Conservation (phyloP, 208 protist genomes). For the Trypanosoma melophagium region DNA sequence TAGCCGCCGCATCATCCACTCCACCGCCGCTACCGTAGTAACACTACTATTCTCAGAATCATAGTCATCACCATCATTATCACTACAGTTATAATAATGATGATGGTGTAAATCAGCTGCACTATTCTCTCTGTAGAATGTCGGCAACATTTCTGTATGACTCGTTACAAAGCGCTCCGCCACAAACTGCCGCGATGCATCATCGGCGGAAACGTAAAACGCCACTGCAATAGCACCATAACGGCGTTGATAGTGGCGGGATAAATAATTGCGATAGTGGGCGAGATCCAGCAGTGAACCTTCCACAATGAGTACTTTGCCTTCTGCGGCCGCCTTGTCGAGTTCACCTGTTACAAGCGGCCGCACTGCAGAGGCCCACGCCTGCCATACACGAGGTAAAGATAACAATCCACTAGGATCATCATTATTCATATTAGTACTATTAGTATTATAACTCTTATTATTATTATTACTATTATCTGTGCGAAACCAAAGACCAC, state of each 20-base stretch:
- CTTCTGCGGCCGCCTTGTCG: constrained; percentile 42
- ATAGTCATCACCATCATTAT: no score
- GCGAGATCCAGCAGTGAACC: constrained; percentile 42
- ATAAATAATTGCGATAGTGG: constrained; percentile 30
- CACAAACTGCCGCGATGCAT: constrained; percentile 6
- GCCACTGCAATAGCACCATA: constrained; percentile 24
- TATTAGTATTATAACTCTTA: no score
- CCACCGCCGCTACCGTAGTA: not conserved
- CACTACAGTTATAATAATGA: no score
- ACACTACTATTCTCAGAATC: no score
- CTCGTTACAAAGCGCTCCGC: constrained; percentile 16
- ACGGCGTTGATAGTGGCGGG: constrained; percentile 17
- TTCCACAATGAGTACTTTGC: constrained; percentile 54
- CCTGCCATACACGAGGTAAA: constrained; percentile 1
- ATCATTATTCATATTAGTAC: no score
- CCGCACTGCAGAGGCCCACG: constrained; percentile 9
- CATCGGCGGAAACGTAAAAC: constrained; percentile 22
- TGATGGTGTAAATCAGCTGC: not conserved
- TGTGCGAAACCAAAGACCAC: constrained; percentile 10
- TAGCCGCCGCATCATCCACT: constrained; percentile 19
- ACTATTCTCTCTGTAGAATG: not conserved
- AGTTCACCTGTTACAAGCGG: constrained; percentile 36
- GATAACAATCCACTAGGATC: no score
- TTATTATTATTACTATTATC: no score
- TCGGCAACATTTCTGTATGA: not conserved